phyloP scores from a whole-genome alignment of 2,329 filamentous ascomycete genomes.

The Pleomassaria siparia region DNA sequence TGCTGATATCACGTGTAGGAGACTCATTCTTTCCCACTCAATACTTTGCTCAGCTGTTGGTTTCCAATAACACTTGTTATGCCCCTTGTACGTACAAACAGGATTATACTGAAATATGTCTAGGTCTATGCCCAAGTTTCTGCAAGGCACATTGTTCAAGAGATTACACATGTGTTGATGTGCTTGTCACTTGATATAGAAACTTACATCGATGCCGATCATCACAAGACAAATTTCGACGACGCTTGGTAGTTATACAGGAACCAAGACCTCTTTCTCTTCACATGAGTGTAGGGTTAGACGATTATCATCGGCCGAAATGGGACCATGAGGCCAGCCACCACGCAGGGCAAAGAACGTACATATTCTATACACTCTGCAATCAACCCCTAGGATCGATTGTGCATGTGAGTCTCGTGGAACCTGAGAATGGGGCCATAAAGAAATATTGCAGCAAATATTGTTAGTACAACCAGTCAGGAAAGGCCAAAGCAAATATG shows the following conservation, averaged over 20 bases:
- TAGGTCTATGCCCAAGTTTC: background rate
- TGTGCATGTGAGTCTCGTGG: background rate
- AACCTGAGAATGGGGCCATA: background rate
- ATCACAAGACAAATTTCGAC: background rate
- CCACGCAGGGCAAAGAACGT: background rate
- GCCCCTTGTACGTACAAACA: no score
- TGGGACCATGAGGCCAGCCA: slow-evolving; percentile 1
- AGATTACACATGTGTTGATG: background rate
- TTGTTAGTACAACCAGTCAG: background rate
- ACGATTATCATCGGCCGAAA: background rate
- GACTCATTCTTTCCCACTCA: no score
- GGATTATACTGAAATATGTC: no score
- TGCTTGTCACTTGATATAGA: background rate
- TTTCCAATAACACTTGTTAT: no score
- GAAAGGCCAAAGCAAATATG: background rate
- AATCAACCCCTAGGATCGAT: background rate
- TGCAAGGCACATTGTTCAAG: background rate
- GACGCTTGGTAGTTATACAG: background rate
- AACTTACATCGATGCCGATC: background rate
- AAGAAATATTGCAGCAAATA: background rate
- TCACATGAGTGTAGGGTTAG: no score
- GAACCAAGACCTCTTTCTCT: background rate
- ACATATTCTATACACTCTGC: background rate
- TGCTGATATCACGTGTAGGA: no score
- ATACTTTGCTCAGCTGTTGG: no score